These are phyloP conservation scores for Cephalotrichum gorgonifer DNA, from an alignment of 2,329 filamentous ascomycete genomes.

Conservation along the genomic window DNA sequence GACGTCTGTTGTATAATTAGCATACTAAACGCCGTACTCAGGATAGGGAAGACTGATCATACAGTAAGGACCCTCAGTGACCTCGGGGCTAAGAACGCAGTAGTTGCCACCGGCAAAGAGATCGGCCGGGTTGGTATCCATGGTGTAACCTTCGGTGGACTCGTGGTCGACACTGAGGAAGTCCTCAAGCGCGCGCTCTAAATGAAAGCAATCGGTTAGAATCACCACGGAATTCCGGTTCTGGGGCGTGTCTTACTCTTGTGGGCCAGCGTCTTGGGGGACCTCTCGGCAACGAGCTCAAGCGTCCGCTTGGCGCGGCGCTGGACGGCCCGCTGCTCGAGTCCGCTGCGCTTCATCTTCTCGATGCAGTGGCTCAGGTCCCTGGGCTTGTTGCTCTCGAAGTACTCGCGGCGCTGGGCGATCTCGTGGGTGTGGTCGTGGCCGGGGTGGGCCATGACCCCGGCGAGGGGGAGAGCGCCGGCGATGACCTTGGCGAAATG, in stretches of 20 bases:
- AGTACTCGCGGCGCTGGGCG: slow-evolving; percentile 35
- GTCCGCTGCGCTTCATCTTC: slow-evolving; percentile 34
- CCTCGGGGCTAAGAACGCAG: slow-evolving; percentile 40
- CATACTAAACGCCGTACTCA: neutral
- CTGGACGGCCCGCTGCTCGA: slow-evolving; percentile 29
- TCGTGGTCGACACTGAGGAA: slow-evolving; percentile 24
- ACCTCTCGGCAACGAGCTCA: slow-evolving; percentile 27
- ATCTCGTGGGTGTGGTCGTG: slow-evolving; percentile 37
- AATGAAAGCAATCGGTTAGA: neutral
- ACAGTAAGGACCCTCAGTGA: slow-evolving; percentile 38
- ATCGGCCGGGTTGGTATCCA: slow-evolving; percentile 15
- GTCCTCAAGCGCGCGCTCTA: slow-evolving; percentile 11
- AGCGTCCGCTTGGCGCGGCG: slow-evolving; percentile 31
- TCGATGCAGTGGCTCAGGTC: slow-evolving; percentile 35
- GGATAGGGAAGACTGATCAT: slow-evolving; percentile 3
- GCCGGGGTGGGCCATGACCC: slow-evolving; percentile 39
- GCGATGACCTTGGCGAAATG: too few species aligned
- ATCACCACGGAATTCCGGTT: neutral
- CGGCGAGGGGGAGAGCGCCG: too few species aligned
- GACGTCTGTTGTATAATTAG: slow-evolving; percentile 18
- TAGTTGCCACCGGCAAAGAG: slow-evolving; percentile 25
- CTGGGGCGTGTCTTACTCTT: slow-evolving; percentile 4
- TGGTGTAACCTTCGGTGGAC: slow-evolving; percentile 18
- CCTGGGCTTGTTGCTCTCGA: slow-evolving; percentile 25
- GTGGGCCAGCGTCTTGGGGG: slow-evolving; percentile 26